Evolutionary conservation across 129 eudicot genomes (phyloP), one percentile per base, ranked within the genome.

Genomic region (Arctium minus): DNA sequence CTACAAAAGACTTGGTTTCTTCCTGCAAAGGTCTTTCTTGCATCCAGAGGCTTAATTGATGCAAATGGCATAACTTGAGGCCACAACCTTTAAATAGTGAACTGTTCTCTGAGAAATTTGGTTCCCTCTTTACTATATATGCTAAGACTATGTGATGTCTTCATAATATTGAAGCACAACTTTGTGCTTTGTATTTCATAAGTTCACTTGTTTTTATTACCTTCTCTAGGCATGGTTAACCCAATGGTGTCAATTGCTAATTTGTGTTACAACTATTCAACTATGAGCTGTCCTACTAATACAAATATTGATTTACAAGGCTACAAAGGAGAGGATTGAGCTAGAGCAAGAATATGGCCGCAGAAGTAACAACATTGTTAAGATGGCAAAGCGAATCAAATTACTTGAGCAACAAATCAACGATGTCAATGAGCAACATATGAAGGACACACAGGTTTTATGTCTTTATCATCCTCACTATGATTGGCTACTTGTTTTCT

Each of bases 401-500:
- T 85, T 71, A 62, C 87, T 88, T 82, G 93, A 92, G 86, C 91
- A 92, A 77, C 96, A 94, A 81, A 86, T 91, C 38, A 88, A 70
- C 48, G 94, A 92, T 70, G 80, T 83, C 71, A 81, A 81, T 75
- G 98, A 91, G 87, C 96, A 91, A 87, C 89, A 88, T 82, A 81
- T 84, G 12, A 88, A 81, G 73, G 86, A 88, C 79, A 94, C 98
- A 30, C 98, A 94, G 97, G 98, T 94, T 79, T 29, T 73, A 10
- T 11, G 35, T 81, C 50, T 65, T 33, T 37, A 29, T 42, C 18
- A 78, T 33, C 70, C 18, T 81, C 31, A 37, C 35, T 79, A 82
- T 35, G 62, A 13, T 69, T 76, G 70, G 35, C 62, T 65, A 38
- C 80, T 40, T 82, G 38, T 79, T 74, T 42, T 40, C 38, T 67